These are phyloP conservation scores for Wallacemonas sp. DNA, from an alignment of 208 protist species.

Conservation along the genomic window DNA sequence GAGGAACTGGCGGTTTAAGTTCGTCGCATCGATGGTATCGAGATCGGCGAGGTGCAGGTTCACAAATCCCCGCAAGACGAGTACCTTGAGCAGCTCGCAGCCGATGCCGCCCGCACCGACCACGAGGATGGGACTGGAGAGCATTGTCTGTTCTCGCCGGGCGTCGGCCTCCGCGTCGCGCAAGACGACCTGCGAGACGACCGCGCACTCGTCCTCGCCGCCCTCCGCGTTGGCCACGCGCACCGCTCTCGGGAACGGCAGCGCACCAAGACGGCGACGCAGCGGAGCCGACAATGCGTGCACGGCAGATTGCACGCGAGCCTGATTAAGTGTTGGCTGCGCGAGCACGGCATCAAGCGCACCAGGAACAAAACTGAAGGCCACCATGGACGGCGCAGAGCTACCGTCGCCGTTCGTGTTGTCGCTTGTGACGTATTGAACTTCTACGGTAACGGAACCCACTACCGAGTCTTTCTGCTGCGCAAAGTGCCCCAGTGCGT, in stretches of 20 bases:
- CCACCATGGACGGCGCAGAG: neutral
- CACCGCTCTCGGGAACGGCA: neutral
- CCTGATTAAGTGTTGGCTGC: neutral
- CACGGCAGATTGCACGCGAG: too few relatives aligned
- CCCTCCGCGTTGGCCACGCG: neutral
- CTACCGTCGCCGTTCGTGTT: neutral
- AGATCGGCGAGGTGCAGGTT: slow-evolving; percentile 97
- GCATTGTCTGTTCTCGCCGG: neutral
- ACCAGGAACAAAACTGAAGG: slow-evolving; percentile 28
- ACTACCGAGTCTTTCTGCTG: too few relatives aligned
- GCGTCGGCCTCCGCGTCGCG: neutral
- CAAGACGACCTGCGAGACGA: neutral
- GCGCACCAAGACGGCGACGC: neutral
- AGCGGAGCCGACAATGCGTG: neutral
- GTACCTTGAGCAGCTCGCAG: slow-evolving; percentile 98
- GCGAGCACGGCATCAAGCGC: slow-evolving; percentile 7
- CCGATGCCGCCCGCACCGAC: slow-evolving; percentile 99
- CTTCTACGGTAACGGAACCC: neutral
- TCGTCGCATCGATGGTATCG: slow-evolving; percentile 98
- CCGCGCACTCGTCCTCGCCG: neutral
- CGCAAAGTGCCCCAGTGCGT: neutral
- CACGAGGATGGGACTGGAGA: slow-evolving; percentile 81
- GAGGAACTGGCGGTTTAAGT: slow-evolving; percentile 99
- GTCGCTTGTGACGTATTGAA: neutral
- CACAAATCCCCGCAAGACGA: slow-evolving; percentile 95